Conservation (phyloP, 176 grass and related monocot genomes). For the Metroxylon sagu region DNA sequence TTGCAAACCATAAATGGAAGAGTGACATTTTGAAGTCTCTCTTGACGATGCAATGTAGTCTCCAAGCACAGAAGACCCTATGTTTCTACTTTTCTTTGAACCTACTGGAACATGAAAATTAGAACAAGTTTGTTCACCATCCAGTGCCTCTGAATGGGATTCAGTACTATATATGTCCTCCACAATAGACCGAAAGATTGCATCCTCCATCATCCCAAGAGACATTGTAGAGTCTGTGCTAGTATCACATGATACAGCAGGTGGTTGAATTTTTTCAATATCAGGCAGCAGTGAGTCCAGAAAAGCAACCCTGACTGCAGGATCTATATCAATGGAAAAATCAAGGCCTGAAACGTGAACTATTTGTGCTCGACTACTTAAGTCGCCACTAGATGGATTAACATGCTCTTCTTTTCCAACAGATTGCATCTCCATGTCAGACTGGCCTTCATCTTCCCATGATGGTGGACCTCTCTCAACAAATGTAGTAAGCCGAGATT, state of each 20-base stretch:
- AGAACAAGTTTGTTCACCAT: slow-evolving; percentile 24
- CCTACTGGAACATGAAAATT: slow-evolving; percentile 21
- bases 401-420: slow-evolving; percentile 26
- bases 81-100: slow-evolving; percentile 55
- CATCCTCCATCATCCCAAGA: slow-evolving; percentile 58
- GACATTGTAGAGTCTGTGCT: slow-evolving; percentile 27
- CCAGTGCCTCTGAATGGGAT: slow-evolving; percentile 17
- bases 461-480: slow-evolving; percentile 80
- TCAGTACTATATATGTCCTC: slow-evolving; percentile 26
- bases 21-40: slow-evolving; percentile 32
- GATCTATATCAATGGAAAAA: slow-evolving; percentile 48
- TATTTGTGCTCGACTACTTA: slow-evolving; percentile 36
- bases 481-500: slow-evolving; percentile 87
- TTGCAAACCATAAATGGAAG: slow-evolving; percentile 18
- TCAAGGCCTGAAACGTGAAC: slow-evolving; percentile 21
- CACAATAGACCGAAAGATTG: slow-evolving; percentile 43
- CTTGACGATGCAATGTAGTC: slow-evolving; percentile 60
- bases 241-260: slow-evolving; percentile 19
- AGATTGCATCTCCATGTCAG: slow-evolving; percentile 27
- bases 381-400: slow-evolving; percentile 24
- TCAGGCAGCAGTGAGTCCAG: slow-evolving; percentile 45
- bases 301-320: slow-evolving; percentile 45
- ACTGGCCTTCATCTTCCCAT: slow-evolving; percentile 51
- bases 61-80: slow-evolving; percentile 58
- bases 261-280: slow-evolving; percentile 42